Base-by-base conservation (phyloP, 768 basidiomycete genomes). In the Boletus tomentosulus region DNA sequence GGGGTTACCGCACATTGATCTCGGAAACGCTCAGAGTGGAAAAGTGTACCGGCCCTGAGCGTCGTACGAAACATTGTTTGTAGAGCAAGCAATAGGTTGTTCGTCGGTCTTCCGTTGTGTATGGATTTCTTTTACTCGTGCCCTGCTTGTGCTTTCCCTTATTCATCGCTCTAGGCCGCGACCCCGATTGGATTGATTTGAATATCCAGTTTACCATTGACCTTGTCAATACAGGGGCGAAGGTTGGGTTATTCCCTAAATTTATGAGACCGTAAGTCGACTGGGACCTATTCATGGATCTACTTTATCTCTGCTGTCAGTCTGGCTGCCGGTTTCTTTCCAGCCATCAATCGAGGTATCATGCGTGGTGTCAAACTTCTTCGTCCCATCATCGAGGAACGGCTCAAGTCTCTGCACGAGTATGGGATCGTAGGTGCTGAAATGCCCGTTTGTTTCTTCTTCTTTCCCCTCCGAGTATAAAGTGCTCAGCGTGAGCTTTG, bases 31-130 rank as follows among this genome's bases (percentile, higher is more conserved):
- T 11, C n/a, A 76, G 76, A 73, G 22, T 79, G 78, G 79, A 62
- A 60, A 10, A 55, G 58, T 3, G 46, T 27, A 27, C 27, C 27
- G 27, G 27, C 27, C 27, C 27, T 19, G 19, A 19, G 19, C 19
- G 19, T 19, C 19, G 19, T 19, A 19, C 19, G 19, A 19, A 19
- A 19, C 19, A 19, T 19, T 19, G 19, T 19, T 19, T 19, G 19
- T 19, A 19, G 19, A 19, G 19, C 19, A 19, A 19, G 19, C 19
- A 19, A 19, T 27, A 27, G 27, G 27, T 27, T 27, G 27, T 27
- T 27, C 27, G 27, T 27, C 27, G 27, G 27, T 27, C 27, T 73
- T 39, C 77, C 78, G 1, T 34, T 77, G 4, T 82, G 79, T 78
- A 48, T 16, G 57, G 10, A 25, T 38, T 10, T 37, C 31, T 4